A percentile compares a stretch with the other conserved stretches of the same genome.
Evolutionary conservation across 805 yeast genomes (phyloP).

Genomic region (Candida boidinii): DNA sequence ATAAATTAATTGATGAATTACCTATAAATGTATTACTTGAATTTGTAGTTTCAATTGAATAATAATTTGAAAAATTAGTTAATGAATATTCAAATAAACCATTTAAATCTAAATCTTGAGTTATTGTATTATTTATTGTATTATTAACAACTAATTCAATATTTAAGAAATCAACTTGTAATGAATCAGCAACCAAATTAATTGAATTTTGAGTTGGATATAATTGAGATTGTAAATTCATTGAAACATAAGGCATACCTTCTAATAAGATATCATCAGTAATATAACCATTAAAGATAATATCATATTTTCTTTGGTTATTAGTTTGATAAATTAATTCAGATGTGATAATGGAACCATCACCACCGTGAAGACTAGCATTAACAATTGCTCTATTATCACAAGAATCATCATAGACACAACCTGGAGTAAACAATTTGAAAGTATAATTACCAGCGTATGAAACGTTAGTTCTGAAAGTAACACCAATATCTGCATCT

Average conservation of each 20-base stretch:
- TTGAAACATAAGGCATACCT: conserved; percentile 26
- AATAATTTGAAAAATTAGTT: conserved; percentile 44
- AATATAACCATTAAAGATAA: conserved; percentile 62
- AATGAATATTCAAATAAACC: conserved; percentile 80
- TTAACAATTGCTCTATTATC: conserved; percentile 64
- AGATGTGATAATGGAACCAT: conserved; percentile 33
- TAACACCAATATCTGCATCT: conserved; percentile 28
- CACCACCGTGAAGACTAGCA: conserved; percentile 52
- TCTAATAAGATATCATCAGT: conserved; percentile 25
- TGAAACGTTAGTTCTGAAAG: conserved; percentile 60
- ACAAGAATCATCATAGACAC: conserved; percentile 63
- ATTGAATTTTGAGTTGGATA: conserved; percentile 28
- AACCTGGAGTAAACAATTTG: conserved; percentile 80
- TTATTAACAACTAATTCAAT: conserved; percentile 31
- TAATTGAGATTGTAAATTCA: conserved; percentile 28
- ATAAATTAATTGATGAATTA: conserved; percentile 35
- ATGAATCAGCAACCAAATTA: conserved; percentile 65
- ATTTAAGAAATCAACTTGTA: conserved; percentile 39
- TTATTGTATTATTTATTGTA: conserved; percentile 3
- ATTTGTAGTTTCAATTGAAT: conserved; percentile 10
- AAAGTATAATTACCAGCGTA: conserved; percentile 71
- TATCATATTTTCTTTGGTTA: conserved; percentile 70
- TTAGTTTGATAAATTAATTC: conserved; percentile 70
- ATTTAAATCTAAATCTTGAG: conserved; percentile 36
- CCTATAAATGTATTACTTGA: conserved; percentile 28